Percentiles rank a stretch among this genome's conserved stretches.
Evolutionary conservation across 116 monocot species (phyloP).

Genomic region (Posidonia oceanica): DNA sequence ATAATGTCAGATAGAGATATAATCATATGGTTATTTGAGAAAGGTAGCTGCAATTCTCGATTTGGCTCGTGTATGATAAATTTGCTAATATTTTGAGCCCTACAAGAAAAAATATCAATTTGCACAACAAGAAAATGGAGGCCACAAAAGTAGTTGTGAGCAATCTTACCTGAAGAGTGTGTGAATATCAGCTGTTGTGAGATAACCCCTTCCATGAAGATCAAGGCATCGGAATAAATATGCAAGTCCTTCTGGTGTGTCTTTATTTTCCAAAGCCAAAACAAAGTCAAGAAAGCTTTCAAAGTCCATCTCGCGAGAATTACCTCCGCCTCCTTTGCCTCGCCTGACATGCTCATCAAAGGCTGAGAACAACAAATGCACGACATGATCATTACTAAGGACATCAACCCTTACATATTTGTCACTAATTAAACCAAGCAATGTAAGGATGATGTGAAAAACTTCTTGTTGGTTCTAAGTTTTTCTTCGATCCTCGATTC

Average conservation of each 20-base stretch:
- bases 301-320: conserved; percentile 97
- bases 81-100: no score
- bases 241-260: conserved; percentile 88
- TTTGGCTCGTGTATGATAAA: no score
- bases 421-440: no score
- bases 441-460: no score
- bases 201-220: conserved; percentile 90
- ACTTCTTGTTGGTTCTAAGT: no score
- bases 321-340: conserved; percentile 78
- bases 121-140: no score
- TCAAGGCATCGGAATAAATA: conserved; percentile 94
- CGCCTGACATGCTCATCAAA: conserved; percentile 98
- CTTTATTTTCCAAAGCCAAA: conserved; percentile 96
- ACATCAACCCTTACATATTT: background rate
- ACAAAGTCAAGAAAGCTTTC: conserved; percentile 99
- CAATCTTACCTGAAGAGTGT: conserved; percentile 78
- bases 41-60: no score
- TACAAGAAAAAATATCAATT: no score
- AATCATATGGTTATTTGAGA: no score
- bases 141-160: background rate
- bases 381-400: background rate
- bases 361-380: conserved; percentile 24
- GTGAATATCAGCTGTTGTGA: conserved; percentile 93
- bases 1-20: no score
- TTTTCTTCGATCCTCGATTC: no score